Conservation (phyloP, 371 early-diverging fungal species). For the Circinella minor region DNA sequence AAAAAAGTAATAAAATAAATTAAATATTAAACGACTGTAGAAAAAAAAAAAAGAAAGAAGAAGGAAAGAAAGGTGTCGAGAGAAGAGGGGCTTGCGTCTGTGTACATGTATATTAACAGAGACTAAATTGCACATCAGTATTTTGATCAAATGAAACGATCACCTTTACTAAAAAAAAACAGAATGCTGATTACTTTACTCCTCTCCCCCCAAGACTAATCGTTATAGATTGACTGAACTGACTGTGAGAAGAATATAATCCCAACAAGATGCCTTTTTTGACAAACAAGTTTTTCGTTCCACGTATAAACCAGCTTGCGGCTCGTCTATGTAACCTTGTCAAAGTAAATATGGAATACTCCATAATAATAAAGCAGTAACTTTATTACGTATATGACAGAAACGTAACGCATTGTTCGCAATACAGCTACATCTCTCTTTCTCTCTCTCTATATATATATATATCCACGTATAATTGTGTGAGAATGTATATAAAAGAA, state of each 20-base stretch:
- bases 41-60: not conserved
- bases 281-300: conserved; percentile 11
- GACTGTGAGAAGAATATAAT: no score
- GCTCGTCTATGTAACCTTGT: conserved; percentile 19
- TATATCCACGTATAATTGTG: no score
- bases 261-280: conserved; percentile 10
- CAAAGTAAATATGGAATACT: not conserved
- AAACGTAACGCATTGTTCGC: not conserved
- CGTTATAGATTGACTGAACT: no score
- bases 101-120: no score
- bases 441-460: not conserved
- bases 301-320: conserved; percentile 15
- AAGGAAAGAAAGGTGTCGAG: not conserved
- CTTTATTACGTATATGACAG: not conserved
- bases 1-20: not conserved
- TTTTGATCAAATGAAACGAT: no score
- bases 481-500: no score
- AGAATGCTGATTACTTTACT: no score
- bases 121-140: no score
- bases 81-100: not conserved
- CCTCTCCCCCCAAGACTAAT: no score
- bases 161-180: no score
- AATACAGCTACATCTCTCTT: not conserved
- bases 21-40: not conserved
- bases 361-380: not conserved